Evolutionary conservation across 768 basidiomycete species (phyloP), one percentile per base, ranked within the genome.

Genomic region (Podaxis sp.): DNA sequence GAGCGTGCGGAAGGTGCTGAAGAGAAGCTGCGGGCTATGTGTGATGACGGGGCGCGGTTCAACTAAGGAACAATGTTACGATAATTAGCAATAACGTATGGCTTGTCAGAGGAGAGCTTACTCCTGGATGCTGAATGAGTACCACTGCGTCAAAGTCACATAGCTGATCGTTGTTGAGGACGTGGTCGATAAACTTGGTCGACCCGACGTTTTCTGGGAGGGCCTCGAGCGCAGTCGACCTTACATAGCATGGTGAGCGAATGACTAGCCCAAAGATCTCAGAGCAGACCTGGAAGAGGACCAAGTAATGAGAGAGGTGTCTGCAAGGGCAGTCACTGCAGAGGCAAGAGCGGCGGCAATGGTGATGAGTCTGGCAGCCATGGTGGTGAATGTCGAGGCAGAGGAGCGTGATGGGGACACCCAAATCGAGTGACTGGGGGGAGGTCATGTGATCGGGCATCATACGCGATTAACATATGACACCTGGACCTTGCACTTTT

Each of bases 81-180:
- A 50, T 23, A 27, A 25, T 27, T 44, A 46, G 16, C 27, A 14
- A 56, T 78, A 76, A 32, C 64, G 16, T 27, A 51, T 5, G 18
- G 56, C 44, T 7, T 83, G 74, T 5, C 82, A 71, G 21, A 91
- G 82, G 9, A 46, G 37, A 57, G 77, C 87, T 62, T 70, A 92
- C 91, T 23, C 89, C 88, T 9, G 86, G 83, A 55, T 92, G 90
- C 63, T 89, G 81, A 44, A 91, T 75, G 9, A 92, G 68, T 6
- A 91, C 75, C 11, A 93, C 69, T 32, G 85, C 84, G 67, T 90
- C 87, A 62, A 85, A 81, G 16, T 75, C 74, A 68, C 91, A 92
- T 4, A 89, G 57, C 57, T 79, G 77, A 1, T 77, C 76, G 40
- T 72, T 70, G 13, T 70, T 70, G 5, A 83, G 60, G 38, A 88